Evolutionary conservation across 2,329 filamentous ascomycete genomes (phyloP).

Genomic region (Ophidiomyces ophidiicola): DNA sequence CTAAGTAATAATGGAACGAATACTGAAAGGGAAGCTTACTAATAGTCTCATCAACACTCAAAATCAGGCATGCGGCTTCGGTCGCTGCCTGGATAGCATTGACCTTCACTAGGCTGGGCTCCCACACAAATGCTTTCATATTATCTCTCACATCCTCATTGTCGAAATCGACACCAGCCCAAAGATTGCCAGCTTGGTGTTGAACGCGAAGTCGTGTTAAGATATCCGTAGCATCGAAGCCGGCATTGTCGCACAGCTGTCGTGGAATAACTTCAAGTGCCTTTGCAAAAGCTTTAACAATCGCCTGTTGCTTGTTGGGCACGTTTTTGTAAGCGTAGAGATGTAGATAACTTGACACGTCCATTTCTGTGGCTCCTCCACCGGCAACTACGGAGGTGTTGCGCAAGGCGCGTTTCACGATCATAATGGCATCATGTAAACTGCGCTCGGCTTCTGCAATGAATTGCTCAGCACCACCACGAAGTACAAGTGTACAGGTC

Average conservation of each 20-base stretch:
- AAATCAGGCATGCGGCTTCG: conserved; percentile 87
- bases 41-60: conserved; percentile 96
- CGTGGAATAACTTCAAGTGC: conserved; percentile 92
- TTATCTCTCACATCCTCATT: conserved; percentile 90
- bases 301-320: conserved; percentile 85
- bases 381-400: conserved; percentile 91
- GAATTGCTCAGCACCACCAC: conserved; percentile 95
- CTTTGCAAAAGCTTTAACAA: conserved; percentile 97
- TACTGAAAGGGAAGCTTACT: conserved; percentile 39
- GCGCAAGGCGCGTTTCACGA: conserved; percentile 94
- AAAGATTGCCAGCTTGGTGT: conserved; percentile 82
- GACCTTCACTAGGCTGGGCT: conserved; percentile 88
- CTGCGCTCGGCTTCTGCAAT: conserved; percentile 97
- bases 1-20: background rate
- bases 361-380: conserved; percentile 93
- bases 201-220: conserved; percentile 92
- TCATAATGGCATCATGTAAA: conserved; percentile 98
- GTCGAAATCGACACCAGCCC: conserved; percentile 92
- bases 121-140: conserved; percentile 93
- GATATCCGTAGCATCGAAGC: conserved; percentile 96
- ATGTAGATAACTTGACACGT: conserved; percentile 86
- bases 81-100: conserved; percentile 95
- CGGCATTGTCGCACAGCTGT: conserved; percentile 95
- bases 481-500: conserved; percentile 90
- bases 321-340: conserved; percentile 71